Percentiles rank a stretch among this genome's conserved stretches.
Conservation (phyloP, 2,329 filamentous ascomycete genomes). For the Penicillium sp. region DNA sequence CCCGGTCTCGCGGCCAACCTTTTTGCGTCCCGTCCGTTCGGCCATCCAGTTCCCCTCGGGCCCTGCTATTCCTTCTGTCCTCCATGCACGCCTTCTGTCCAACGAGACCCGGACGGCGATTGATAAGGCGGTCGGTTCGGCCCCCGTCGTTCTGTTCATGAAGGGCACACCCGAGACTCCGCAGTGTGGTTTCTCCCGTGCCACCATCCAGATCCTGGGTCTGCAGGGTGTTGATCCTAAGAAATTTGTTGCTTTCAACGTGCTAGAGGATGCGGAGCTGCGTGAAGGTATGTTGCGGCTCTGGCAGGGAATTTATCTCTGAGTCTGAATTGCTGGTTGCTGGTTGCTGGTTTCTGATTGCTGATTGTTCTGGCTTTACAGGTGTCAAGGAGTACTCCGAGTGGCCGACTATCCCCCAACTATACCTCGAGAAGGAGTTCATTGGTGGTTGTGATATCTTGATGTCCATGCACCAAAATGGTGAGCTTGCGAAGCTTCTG, state of each 20-base stretch:
- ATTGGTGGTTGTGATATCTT: slow-evolving; percentile 97
- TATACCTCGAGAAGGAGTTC: slow-evolving; percentile 95
- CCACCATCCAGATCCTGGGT: slow-evolving; percentile 90
- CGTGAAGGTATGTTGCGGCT: slow-evolving; percentile 62
- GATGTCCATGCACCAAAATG: slow-evolving; percentile 95
- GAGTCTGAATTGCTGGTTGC: background rate
- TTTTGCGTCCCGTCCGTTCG: slow-evolving; percentile 21
- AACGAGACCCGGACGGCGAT: slow-evolving; percentile 78
- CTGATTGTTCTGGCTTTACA: slow-evolving; percentile 35
- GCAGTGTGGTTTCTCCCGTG: slow-evolving; percentile 94
- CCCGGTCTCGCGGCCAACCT: slow-evolving; percentile 29
- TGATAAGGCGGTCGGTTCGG: slow-evolving; percentile 81
- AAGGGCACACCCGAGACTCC: slow-evolving; percentile 96
- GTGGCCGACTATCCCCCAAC: slow-evolving; percentile 97
- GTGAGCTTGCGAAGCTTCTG: slow-evolving; percentile 84
- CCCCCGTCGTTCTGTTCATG: slow-evolving; percentile 97
- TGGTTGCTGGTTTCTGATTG: background rate
- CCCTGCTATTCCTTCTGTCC: slow-evolving; percentile 40
- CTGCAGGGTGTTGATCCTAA: slow-evolving; percentile 90
- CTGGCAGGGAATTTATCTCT: background rate
- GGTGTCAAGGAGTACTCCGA: slow-evolving; percentile 99
- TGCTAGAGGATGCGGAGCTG: slow-evolving; percentile 85
- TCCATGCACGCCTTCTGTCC: slow-evolving; percentile 67
- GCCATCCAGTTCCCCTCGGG: slow-evolving; percentile 15
- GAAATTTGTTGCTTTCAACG: slow-evolving; percentile 98